Conservation (phyloP, 495 filamentous ascomycete species). For the Podospora fimiseda region DNA sequence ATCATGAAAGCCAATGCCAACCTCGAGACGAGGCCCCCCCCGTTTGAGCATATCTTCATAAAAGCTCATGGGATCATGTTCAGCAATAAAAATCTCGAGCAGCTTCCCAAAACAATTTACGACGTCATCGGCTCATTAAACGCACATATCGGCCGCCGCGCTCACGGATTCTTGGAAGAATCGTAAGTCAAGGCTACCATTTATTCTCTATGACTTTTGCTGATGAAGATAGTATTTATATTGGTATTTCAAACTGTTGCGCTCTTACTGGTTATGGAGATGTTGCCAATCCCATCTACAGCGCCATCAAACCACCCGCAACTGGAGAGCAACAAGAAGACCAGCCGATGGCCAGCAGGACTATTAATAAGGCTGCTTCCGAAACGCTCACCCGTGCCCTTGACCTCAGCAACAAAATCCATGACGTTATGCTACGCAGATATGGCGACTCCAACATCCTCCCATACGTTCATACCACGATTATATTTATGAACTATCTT, state of each 20-base stretch:
- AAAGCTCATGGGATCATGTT: slow-evolving; percentile 63
- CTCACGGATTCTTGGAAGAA: too few species aligned
- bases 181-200: too few species aligned
- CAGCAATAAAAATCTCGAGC: slow-evolving; percentile 42
- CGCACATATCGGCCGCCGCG: slow-evolving; percentile 51
- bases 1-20: slow-evolving; percentile 49
- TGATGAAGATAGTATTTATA: too few species aligned
- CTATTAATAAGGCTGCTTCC: slow-evolving; percentile 12
- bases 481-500: slow-evolving; percentile 63
- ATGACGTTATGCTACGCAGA: slow-evolving; percentile 52
- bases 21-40: slow-evolving; percentile 5
- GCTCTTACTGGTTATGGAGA: slow-evolving; percentile 35
- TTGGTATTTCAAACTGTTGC: slow-evolving; percentile 43
- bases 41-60: slow-evolving; percentile 49
- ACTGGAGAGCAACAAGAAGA: too few species aligned
- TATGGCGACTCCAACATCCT: slow-evolving; percentile 57
- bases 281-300: slow-evolving; percentile 33
- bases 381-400: slow-evolving; percentile 24
- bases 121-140: slow-evolving; percentile 52
- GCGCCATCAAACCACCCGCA: too few species aligned
- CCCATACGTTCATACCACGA: slow-evolving; percentile 59
- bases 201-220: too few species aligned
- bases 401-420: slow-evolving; percentile 28
- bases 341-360: too few species aligned
- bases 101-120: slow-evolving; percentile 41